Evolutionary conservation across 2,329 filamentous ascomycete species (phyloP).

Genomic region (Cercospora sesami): DNA sequence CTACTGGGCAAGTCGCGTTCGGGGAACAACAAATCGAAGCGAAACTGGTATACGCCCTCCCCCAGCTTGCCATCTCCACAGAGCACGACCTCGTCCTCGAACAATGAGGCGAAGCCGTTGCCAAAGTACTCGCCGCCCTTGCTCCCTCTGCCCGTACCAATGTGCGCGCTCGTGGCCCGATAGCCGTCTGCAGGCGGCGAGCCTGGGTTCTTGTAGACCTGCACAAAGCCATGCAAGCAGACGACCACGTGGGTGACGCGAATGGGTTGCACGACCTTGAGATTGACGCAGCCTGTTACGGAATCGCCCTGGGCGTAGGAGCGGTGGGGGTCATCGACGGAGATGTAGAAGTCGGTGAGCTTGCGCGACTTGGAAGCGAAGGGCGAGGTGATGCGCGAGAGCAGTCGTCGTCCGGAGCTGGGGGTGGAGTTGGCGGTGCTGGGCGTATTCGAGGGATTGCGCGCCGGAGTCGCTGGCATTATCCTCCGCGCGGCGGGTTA

Average conservation of each 20-base stretch:
- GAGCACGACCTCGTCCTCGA: constrained; percentile 77
- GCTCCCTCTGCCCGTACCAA: constrained; percentile 57
- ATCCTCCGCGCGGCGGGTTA: constrained; percentile 3
- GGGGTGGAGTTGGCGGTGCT: constrained; percentile 12
- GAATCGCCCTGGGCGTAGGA: constrained; percentile 74
- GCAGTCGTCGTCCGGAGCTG: constrained; percentile 39
- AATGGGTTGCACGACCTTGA: constrained; percentile 71
- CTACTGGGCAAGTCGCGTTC: constrained; percentile 76
- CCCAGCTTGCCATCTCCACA: constrained; percentile 76
- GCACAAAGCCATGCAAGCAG: constrained; percentile 73
- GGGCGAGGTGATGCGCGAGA: constrained; percentile 59
- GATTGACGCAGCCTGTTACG: constrained; percentile 69
- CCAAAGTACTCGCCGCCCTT: constrained; percentile 62
- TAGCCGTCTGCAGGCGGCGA: constrained; percentile 56
- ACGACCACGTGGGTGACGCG: constrained; percentile 79
- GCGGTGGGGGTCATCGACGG: constrained; percentile 73
- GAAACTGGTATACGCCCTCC: constrained; percentile 75
- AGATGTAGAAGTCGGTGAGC: constrained; percentile 75
- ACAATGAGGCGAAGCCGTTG: constrained; percentile 76
- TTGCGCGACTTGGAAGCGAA: constrained; percentile 61
- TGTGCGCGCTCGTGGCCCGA: constrained; percentile 50
- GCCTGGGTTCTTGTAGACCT: constrained; percentile 71
- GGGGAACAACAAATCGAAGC: constrained; percentile 72
- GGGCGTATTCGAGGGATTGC: constrained; percentile 16
- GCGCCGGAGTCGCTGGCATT: constrained; percentile 22